Base-by-base conservation (phyloP, 306 rosid species). In the Gillenia trifoliata region DNA sequence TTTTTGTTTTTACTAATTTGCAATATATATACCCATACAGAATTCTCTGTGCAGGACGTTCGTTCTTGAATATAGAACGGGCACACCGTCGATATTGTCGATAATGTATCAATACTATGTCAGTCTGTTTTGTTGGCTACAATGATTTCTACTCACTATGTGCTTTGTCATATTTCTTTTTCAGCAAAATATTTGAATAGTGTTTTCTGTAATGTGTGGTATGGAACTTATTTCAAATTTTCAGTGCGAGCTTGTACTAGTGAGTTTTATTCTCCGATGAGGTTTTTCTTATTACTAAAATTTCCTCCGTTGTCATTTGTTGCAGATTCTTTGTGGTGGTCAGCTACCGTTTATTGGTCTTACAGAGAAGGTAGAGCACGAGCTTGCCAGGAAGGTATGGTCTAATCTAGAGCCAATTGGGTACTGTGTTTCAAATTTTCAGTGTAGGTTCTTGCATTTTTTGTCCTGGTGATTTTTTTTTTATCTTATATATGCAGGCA, bases 321-420 rank as follows among this genome's bases (percentile, higher is more conserved):
- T 59, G 73, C 91, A 93, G 98, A 87, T 94, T 87, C 90, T 94
- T 67, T 94, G 93, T 83, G 84, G 91, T 62, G 91, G 89, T 85
- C 88, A 87, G 78, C 90, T 94, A 68, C 98, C 98, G 49, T 91
- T 87, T 78, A 87, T 89, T 85, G 97, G 97, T 78, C 86, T 94
- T 75, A 86, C 80, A 78, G 98, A 91, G 80, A 94, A 88, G 83
- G 94, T 91, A n/a, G 98, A 94, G 84, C 96, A 91, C 77, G 98
- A 94, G 91, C 97, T 94, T 85, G 85, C 87, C 50, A 85, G 96
- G 96, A 94, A 94, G 98, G 98, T 93, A 83, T 76, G 55, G 66
- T 68, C 29, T 78, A 57, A 72, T 68, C 62, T 41, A 61, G 57
- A 74, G 68, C 68, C 49, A 40, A 55, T 77, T 55, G n/a, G 52